phyloP scores from a whole-genome alignment of 2,329 filamentous ascomycete species.

The Cryphonectria nitschkei region DNA sequence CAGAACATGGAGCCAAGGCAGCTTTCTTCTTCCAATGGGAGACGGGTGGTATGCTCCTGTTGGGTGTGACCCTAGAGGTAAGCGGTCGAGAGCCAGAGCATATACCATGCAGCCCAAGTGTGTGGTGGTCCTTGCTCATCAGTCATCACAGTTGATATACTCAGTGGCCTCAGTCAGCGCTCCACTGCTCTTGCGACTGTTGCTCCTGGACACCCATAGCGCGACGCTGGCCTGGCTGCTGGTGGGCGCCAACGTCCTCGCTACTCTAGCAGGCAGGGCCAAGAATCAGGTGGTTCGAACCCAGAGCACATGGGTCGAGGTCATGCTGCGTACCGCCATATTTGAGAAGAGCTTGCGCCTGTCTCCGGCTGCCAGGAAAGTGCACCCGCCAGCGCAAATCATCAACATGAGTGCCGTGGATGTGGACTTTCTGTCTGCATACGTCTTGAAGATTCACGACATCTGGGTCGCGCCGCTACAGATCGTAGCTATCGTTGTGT shows the following conservation, averaged over 20 bases:
- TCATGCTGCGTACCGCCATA: slow-evolving; percentile 14
- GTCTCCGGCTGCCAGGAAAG: slow-evolving; percentile 9
- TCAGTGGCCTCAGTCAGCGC: slow-evolving; percentile 7
- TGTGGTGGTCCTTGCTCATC: background rate
- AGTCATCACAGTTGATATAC: background rate
- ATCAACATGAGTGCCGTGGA: slow-evolving; percentile 22
- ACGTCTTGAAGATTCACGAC: slow-evolving; percentile 16
- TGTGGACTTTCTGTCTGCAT: slow-evolving; percentile 15
- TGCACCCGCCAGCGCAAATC: slow-evolving; percentile 11
- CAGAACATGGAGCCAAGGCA: background rate
- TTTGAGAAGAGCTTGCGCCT: slow-evolving; percentile 17
- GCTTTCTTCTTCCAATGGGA: slow-evolving; percentile 16
- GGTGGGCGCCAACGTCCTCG: slow-evolving; percentile 9
- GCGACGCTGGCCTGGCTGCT: slow-evolving; percentile 6
- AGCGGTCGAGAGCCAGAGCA: background rate
- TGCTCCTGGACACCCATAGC: slow-evolving; percentile 12
- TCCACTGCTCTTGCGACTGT: slow-evolving; percentile 8
- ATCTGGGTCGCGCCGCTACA: slow-evolving; percentile 16
- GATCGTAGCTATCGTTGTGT: slow-evolving; percentile 1
- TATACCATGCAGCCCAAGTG: background rate
- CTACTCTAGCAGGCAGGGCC: slow-evolving; percentile 16
- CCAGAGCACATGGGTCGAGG: slow-evolving; percentile 9
- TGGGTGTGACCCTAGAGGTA: slow-evolving; percentile 12
- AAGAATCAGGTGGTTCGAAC: slow-evolving; percentile 15
- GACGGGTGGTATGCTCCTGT: slow-evolving; percentile 12